Conservation (phyloP, 108 stramenopile genomes). For the Pelagomonas calceolata region DNA sequence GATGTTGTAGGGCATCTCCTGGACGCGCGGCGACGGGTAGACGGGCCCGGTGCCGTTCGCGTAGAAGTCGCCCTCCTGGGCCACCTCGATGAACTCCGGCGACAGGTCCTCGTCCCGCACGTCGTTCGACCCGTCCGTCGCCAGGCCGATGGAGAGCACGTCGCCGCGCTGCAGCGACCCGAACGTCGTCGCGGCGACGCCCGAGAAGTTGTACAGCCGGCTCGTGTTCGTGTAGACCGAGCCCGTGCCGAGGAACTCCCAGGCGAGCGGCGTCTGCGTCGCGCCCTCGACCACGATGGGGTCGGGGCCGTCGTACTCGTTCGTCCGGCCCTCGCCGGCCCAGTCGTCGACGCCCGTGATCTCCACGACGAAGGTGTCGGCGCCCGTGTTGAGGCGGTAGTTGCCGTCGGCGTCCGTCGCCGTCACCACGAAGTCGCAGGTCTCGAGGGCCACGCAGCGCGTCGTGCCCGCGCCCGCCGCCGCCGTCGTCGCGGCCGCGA, state of each 20-base stretch:
- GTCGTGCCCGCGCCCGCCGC: conserved; percentile 43
- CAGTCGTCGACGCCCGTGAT: conserved; percentile 55
- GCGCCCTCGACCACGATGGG: not conserved
- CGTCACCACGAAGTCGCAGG: conserved; percentile 48
- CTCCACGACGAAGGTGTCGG: conserved; percentile 37
- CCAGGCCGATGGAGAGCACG: not conserved
- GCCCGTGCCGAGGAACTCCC: not conserved
- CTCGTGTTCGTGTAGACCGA: not conserved
- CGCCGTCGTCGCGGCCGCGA: conserved; percentile 25
- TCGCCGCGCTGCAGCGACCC: not conserved
- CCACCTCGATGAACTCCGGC: too few species aligned
- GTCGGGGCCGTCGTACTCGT: conserved; percentile 14
- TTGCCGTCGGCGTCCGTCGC: conserved; percentile 46
- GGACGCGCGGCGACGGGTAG: too few species aligned
- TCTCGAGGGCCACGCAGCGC: conserved; percentile 37
- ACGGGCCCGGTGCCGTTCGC: not conserved
- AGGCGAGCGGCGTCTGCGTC: not conserved
- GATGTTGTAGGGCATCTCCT: too few species aligned
- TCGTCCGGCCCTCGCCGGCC: conserved; percentile 49
- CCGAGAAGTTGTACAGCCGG: not conserved
- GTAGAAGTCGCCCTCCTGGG: not conserved
- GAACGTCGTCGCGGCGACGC: not conserved
- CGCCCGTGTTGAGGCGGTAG: conserved; percentile 45
- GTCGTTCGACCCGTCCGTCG: too few species aligned
- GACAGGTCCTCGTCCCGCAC: too few species aligned